These are phyloP conservation scores for Taphrina deformans DNA, from an alignment of 1,139 yeast genomes.

Conservation along the genomic window DNA sequence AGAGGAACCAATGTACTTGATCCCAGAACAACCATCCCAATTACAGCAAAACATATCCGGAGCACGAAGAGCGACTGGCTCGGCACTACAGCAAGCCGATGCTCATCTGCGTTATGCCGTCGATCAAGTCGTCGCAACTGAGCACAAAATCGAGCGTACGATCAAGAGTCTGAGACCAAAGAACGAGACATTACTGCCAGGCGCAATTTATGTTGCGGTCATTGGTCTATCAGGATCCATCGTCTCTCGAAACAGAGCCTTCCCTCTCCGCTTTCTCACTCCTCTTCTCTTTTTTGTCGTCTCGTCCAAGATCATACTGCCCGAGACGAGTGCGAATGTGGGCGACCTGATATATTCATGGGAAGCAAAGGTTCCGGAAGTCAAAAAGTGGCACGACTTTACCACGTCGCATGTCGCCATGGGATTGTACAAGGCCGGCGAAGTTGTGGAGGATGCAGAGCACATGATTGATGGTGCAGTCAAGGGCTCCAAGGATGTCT, in stretches of 20 bases:
- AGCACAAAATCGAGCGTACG: conserved; percentile 24
- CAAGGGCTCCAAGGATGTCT: conserved; percentile 14
- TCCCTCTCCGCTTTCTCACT: conserved; percentile 32
- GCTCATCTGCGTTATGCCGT: conserved; percentile 19
- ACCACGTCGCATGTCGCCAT: conserved; percentile 27
- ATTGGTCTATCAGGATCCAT: conserved; percentile 36
- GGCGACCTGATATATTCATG: conserved; percentile 25
- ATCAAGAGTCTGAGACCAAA: conserved; percentile 30
- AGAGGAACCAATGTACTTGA: conserved; percentile 20
- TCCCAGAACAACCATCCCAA: conserved; percentile 21
- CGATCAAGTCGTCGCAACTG: conserved; percentile 31
- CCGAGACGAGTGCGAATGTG: conserved; percentile 34
- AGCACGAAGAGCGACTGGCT: conserved; percentile 5
- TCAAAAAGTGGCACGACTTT: conserved; percentile 25
- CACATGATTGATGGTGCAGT: conserved; percentile 30
- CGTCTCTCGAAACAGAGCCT: conserved; percentile 33
- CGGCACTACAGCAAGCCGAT: conserved; percentile 11
- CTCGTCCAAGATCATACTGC: conserved; percentile 33
- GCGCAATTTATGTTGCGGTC: conserved; percentile 34
- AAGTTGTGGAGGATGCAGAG: conserved; percentile 26
- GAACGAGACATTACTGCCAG: conserved; percentile 33
- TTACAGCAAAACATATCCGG: conserved; percentile 12
- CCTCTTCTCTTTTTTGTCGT: conserved; percentile 33
- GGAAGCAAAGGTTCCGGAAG: conserved; percentile 25
- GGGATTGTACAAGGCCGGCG: conserved; percentile 20